These are phyloP conservation scores for Cercospora zeae-maydis DNA, from an alignment of 2,329 filamentous ascomycete species.

Conservation along the genomic window DNA sequence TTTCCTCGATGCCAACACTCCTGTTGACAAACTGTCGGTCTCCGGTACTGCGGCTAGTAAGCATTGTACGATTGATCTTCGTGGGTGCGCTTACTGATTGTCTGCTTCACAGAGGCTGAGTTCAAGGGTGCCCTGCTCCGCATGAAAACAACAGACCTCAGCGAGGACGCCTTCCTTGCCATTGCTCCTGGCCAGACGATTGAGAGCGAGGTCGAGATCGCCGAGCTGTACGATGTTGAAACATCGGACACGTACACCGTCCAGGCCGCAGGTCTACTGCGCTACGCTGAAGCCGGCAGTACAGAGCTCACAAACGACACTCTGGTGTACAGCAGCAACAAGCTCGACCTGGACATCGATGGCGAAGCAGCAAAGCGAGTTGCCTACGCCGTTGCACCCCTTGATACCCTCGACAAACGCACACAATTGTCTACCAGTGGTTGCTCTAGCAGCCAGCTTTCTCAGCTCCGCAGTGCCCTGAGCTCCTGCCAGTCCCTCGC, in stretches of 20 bases:
- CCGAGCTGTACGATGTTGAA: conserved; percentile 53
- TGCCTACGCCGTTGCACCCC: conserved; percentile 42
- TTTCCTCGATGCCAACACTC: conserved; percentile 26
- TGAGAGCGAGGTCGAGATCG: conserved; percentile 54
- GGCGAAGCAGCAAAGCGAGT: conserved; percentile 53
- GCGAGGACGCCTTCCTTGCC: conserved; percentile 49
- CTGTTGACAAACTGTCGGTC: conserved; percentile 28
- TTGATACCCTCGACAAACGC: conserved; percentile 2
- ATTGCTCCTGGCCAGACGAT: conserved; percentile 49
- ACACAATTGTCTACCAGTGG: conserved; percentile 6
- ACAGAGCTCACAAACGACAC: conserved; percentile 52
- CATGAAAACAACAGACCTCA: conserved; percentile 46
- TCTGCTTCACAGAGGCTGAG: conserved; percentile 7
- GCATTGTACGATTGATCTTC: not conserved
- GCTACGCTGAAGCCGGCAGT: conserved; percentile 51
- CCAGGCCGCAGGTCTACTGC: conserved; percentile 46
- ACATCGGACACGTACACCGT: conserved; percentile 2
- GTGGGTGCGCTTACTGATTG: not conserved
- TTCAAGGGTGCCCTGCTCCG: conserved; percentile 56
- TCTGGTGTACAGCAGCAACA: conserved; percentile 58
- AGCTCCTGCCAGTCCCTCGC: conserved; percentile 9
- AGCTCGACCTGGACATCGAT: conserved; percentile 55
- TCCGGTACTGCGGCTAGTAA: conserved; percentile 17
- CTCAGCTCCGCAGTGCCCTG: conserved; percentile 8
- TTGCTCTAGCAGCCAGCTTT: conserved; percentile 8